Evolutionary conservation across 2,329 filamentous ascomycete genomes (phyloP).

Genomic region (Colletotrichum phormii): DNA sequence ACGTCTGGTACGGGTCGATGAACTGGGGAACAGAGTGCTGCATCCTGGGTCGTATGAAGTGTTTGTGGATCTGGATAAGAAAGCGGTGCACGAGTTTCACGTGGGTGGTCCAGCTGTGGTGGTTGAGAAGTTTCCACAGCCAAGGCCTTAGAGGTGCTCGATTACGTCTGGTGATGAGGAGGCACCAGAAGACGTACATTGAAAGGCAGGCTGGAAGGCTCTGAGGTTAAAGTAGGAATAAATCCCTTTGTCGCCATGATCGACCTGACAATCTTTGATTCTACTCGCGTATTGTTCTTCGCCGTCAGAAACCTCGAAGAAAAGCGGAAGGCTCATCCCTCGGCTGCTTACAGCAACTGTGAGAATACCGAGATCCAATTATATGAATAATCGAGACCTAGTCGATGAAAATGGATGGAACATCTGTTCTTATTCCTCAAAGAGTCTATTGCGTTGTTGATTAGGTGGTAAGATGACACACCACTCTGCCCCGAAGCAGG

Average conservation of each 20-base stretch:
- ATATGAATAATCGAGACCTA: neutral
- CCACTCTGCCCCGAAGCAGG: neutral
- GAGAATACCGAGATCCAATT: neutral
- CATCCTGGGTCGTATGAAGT: conserved; percentile 65
- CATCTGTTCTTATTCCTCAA: neutral
- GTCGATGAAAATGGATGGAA: neutral
- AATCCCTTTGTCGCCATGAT: neutral
- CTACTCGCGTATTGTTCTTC: too few relatives aligned
- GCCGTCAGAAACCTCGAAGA: too few relatives aligned
- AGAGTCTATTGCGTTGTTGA: neutral
- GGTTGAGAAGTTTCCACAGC: conserved; percentile 27
- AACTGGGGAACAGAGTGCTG: conserved; percentile 61
- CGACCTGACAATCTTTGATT: too few relatives aligned
- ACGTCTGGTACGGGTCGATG: conserved; percentile 60
- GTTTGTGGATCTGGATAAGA: conserved; percentile 52
- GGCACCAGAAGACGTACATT: too few relatives aligned
- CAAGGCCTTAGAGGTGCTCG: neutral
- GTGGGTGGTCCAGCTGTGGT: conserved; percentile 2
- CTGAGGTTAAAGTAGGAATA: neutral
- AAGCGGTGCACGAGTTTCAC: neutral
- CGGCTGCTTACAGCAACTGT: neutral
- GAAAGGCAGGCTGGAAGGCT: too few relatives aligned
- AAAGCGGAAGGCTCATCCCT: too few relatives aligned
- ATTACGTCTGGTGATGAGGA: too few relatives aligned
- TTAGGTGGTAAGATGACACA: neutral